phyloP scores from a whole-genome alignment of 208 protist genomes.

The Jaenimonas drosophilae region DNA sequence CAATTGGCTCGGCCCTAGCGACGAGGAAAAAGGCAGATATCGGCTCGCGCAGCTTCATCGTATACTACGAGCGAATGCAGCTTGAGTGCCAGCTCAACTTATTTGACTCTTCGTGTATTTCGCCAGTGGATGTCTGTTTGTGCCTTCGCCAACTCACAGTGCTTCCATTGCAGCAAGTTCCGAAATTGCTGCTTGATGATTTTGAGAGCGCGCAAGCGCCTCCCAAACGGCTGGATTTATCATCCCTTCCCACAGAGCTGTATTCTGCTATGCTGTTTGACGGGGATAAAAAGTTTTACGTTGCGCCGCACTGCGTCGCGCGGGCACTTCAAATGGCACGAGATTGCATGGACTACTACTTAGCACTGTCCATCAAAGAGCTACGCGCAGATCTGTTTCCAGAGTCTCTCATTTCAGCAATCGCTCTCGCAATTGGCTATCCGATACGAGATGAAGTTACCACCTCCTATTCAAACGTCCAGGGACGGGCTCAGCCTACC shows the following conservation, averaged over 20 bases:
- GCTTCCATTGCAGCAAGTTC: constrained; percentile 32
- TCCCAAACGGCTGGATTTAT: constrained; percentile 20
- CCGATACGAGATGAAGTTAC: too few relatives aligned
- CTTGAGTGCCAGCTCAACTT: constrained; percentile 65
- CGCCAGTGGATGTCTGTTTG: constrained; percentile 53
- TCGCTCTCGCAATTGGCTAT: constrained; percentile 59
- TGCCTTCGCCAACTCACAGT: constrained; percentile 70
- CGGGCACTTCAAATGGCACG: constrained; percentile 38
- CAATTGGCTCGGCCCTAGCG: constrained; percentile 36
- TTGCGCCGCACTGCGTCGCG: constrained; percentile 38
- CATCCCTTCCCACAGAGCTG: constrained; percentile 24
- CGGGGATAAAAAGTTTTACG: constrained; percentile 73
- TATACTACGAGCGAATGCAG: constrained; percentile 77
- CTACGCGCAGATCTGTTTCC: constrained; percentile 69
- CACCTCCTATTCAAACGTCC: too few relatives aligned
- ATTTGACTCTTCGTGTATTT: constrained; percentile 62
- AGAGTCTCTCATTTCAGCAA: constrained; percentile 23
- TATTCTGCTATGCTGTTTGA: constrained; percentile 70
- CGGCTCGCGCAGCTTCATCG: constrained; percentile 32
- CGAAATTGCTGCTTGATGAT: constrained; percentile 39
- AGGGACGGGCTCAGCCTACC: too few relatives aligned
- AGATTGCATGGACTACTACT: constrained; percentile 82
- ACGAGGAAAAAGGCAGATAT: constrained; percentile 35
- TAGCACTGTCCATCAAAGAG: constrained; percentile 67
- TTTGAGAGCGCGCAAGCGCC: constrained; percentile 46